Base-by-base conservation (phyloP, 2,329 filamentous ascomycete species). In the Cercospora sojina region DNA sequence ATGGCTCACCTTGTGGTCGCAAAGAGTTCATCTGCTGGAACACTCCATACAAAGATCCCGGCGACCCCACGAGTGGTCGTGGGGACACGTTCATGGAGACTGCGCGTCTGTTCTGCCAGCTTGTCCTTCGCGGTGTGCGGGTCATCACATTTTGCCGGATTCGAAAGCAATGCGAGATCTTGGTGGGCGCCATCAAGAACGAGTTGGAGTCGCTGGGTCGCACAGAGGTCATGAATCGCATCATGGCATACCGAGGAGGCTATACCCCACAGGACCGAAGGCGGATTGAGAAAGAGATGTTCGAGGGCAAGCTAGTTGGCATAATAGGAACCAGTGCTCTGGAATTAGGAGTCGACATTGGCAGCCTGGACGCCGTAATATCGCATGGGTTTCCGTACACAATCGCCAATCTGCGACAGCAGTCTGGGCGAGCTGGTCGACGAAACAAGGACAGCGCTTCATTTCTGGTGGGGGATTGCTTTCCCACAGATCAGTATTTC, bases 1-100 rank as follows among this genome's bases (percentile, higher is more conserved):
- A 99, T 75, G 95, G 95, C 1, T 97, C 93, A 0, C 95, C 95
- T 0, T 92, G 92, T 5, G 92, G 94, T 0, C 85, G 92, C 23
- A 98, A 98, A 76, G 94, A 98, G 74, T 98, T 98, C 65, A 76
- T 99, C 6, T 98, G 93, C 78, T 99, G 95, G 95, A 98, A 99
- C 73, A 97, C 94, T 0, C 95, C 95, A 0, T 97, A 88, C 78
- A 96, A 93, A 77, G 94, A 97, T 72, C 92, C 94, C 0, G 86
- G 85, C 0, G 94, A 98, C 78, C 91, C 93, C 8, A 88, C 90
- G 0, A 96, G 92, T 73, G 94, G 95, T 1, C 87, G 95, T 65
- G 92, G 91, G 13, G 92, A 92, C 76, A 89, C 90, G 3, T 88
- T 96, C 77, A 85, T 87, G 4, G 94, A 99, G 79, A 91, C 92